phyloP scores from a whole-genome alignment of 768 basidiomycete species.

The Cyclocybe aegerita region DNA sequence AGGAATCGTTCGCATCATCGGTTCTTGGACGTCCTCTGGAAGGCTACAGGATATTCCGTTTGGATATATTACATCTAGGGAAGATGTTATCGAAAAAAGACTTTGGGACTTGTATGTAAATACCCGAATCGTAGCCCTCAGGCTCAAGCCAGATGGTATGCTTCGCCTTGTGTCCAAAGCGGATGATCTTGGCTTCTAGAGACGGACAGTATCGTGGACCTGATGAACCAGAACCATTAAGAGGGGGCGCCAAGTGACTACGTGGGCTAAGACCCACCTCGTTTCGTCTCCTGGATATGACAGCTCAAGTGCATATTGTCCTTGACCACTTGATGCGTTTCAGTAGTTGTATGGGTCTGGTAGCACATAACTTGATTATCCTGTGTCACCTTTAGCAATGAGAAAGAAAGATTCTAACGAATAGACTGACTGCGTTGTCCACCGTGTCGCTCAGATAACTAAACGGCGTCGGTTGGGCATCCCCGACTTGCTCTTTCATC shows the following conservation, averaged over 20 bases:
- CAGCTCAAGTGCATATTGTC: constrained; percentile 77
- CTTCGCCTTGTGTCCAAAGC: constrained; percentile 67
- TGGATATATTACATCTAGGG: constrained; percentile 80
- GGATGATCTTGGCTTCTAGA: constrained; percentile 81
- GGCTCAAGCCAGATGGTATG: constrained; percentile 91
- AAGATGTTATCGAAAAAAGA: not conserved
- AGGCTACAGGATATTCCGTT: constrained; percentile 88
- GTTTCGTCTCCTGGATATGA: constrained; percentile 88
- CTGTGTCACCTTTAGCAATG: constrained; percentile 32
- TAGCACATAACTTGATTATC: constrained; percentile 73
- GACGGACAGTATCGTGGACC: constrained; percentile 93
- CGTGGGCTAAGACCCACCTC: constrained; percentile 42
- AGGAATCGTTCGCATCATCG: constrained; percentile 80
- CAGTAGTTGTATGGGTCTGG: constrained; percentile 68
- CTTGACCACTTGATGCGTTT: constrained; percentile 73
- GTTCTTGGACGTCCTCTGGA: constrained; percentile 81
- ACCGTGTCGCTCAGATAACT: constrained; percentile 71
- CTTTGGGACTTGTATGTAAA: not conserved
- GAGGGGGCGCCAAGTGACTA: not conserved
- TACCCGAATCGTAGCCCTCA: constrained; percentile 88
- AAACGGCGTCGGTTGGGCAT: constrained; percentile 66
- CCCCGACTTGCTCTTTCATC: constrained; percentile 66
- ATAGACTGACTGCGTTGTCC: constrained; percentile 60
- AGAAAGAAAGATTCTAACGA: not conserved
- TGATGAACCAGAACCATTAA: constrained; percentile 23